Percentiles rank a stretch among this genome's conserved stretches.
phyloP scores from a whole-genome alignment of 148 eudicot genomes.

The Euryodendron excelsum region DNA sequence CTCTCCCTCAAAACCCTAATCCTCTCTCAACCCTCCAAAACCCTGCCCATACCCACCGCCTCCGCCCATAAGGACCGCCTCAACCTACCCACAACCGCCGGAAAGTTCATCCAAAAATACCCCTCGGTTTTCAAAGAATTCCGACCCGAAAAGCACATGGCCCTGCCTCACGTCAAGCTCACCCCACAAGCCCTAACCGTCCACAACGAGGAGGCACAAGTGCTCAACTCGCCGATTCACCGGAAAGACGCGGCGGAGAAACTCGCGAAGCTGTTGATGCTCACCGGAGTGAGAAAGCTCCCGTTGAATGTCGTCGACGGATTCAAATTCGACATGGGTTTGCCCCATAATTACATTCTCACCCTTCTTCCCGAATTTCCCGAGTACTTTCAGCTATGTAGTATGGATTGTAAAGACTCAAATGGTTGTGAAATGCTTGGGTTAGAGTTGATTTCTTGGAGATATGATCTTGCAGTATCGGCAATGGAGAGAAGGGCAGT shows the following conservation, averaged over 20 bases:
- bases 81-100: constrained; percentile 45
- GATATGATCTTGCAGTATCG: constrained; percentile 49
- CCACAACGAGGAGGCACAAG: constrained; percentile 43
- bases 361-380: constrained; percentile 55
- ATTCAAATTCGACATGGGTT: constrained; percentile 61
- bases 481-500: constrained; percentile 33
- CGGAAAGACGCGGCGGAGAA: constrained; percentile 44
- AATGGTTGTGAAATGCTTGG: constrained; percentile 30
- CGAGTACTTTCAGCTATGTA: constrained; percentile 60
- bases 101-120: constrained; percentile 50
- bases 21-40: constrained; percentile 49
- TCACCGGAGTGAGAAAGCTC: constrained; percentile 38
- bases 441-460: constrained; percentile 66
- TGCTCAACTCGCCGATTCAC: constrained; percentile 29
- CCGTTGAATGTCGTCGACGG: constrained; percentile 50
- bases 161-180: constrained; percentile 47
- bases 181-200: constrained; percentile 48
- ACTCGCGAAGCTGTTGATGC: constrained; percentile 55
- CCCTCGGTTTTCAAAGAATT: constrained; percentile 57
- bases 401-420: constrained; percentile 23
- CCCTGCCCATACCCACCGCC: constrained; percentile 50
- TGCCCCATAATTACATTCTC: constrained; percentile 53
- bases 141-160: constrained; percentile 28
- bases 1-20: constrained; percentile 55
- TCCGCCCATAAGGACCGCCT: constrained; percentile 42